Evolutionary conservation across 140 eudicot species (phyloP), one percentile per base, ranked within the genome.

Genomic region (Cichorium intybus): DNA sequence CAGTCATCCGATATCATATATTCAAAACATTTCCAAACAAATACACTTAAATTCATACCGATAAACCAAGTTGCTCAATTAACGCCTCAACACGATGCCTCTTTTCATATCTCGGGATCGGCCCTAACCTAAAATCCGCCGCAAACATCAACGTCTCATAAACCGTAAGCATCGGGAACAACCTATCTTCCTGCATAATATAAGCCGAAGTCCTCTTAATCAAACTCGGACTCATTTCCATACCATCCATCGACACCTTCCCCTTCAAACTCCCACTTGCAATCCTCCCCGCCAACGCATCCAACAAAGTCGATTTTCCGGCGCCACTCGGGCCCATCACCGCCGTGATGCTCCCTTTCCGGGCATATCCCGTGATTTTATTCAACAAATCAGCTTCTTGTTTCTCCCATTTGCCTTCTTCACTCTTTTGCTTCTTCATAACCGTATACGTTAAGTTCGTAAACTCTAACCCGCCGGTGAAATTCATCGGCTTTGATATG

Each of bases 241-340:
- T 34, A 62, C 92, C 95, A 53, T 84, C 86, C 37, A 87, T 60
- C 2, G 86, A 66, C 71, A 84, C 82, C 43, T 76, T 73, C 7
- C 95, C 95, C 73, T 74, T 74, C 18, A 87, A 85, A 70, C 95
- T 87, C 5, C 86, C 88, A 45, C 95, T 87, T 8, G 96, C 88
- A 14, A 87, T 87, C 39, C 96, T 73, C 31, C 96, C 93, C 0
- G 93, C 96, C 61, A 87, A 37, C 10, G 84, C 96, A 66, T 87
- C 92, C 70, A 87, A 70, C 52, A 87, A 67, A 0, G 96, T 87
- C 0, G 96, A 87, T 57, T 87, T 87, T 2, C 96, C 96, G 5
- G 96, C 93, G 51, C 96, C 96, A 78, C 96, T 87, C 0, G 96
- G 96, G 34, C 96, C 96, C 92, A 87, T 84, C 16, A 87, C 89